Conservation (phyloP, 139 green algal species). For the Chlorella vulgaris region DNA sequence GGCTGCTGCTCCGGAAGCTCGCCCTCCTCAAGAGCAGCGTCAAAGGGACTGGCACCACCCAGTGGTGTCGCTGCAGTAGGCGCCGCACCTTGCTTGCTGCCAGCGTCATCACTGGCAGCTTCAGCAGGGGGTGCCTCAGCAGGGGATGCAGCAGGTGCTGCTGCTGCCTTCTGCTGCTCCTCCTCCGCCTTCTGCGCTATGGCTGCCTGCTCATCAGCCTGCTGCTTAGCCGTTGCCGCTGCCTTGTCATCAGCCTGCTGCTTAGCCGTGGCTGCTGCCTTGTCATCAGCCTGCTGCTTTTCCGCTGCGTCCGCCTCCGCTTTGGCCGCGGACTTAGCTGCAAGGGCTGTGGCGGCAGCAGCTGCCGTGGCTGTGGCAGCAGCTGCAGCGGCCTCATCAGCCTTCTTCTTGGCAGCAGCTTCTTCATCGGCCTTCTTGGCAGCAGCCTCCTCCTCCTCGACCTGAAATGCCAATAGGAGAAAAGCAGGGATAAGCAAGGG, state of each 20-base stretch:
- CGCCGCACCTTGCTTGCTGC: not conserved
- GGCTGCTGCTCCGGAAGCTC: slow-evolving; percentile 3
- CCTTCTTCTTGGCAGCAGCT: slow-evolving; percentile 7
- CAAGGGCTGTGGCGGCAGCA: not conserved
- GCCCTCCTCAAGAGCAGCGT: slow-evolving; percentile 10
- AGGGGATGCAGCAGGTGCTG: not conserved
- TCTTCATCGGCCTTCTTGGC: slow-evolving; percentile 1
- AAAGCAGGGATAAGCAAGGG: no score
- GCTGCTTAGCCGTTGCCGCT: not conserved
- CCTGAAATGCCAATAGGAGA: not conserved
- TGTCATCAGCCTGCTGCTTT: not conserved
- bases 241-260: not conserved
- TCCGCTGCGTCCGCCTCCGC: not conserved
- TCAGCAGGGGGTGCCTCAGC: not conserved
- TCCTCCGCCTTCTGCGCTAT: no score
- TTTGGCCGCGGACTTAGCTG: not conserved
- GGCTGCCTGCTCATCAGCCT: not conserved
- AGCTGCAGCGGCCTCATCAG: not conserved
- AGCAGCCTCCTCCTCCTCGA: not conserved
- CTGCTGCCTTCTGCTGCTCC: not conserved
- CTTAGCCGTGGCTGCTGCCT: not conserved
- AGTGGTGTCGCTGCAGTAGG: not conserved
- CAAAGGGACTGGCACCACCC: not conserved
- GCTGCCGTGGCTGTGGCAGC: not conserved
- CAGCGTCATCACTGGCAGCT: not conserved